These are phyloP conservation scores for Exophiala sp. DNA, from an alignment of 2,329 filamentous ascomycete species.

Conservation along the genomic window DNA sequence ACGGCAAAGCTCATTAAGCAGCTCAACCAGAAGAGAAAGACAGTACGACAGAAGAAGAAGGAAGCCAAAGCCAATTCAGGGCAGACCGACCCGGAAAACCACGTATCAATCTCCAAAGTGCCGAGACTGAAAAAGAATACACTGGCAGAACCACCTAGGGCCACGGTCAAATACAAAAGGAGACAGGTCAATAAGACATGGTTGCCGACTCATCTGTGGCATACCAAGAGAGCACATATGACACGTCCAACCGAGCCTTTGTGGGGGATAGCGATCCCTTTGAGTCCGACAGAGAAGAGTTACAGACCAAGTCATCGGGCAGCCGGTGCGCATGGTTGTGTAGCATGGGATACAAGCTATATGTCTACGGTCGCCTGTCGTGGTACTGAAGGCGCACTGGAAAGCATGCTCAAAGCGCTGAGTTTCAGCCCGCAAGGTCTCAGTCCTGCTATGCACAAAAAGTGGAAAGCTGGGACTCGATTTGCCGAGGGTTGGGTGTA, in stretches of 20 bases:
- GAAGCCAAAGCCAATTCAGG: slow-evolving; percentile 31
- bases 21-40: slow-evolving; percentile 50
- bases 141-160: slow-evolving; percentile 62
- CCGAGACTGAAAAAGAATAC: slow-evolving; percentile 69
- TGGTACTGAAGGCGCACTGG: slow-evolving; percentile 62
- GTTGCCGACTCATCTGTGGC: slow-evolving; percentile 92
- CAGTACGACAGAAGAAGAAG: slow-evolving; percentile 45
- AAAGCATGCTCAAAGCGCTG: slow-evolving; percentile 63
- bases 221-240: slow-evolving; percentile 89
- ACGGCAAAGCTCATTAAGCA: slow-evolving; percentile 68
- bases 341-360: slow-evolving; percentile 94
- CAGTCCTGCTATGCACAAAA: slow-evolving; percentile 62
- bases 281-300: slow-evolving; percentile 83
- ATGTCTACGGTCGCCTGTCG: slow-evolving; percentile 79
- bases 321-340: slow-evolving; percentile 67
- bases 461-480: slow-evolving; percentile 66
- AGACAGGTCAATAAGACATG: slow-evolving; percentile 86
- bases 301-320: slow-evolving; percentile 85
- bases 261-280: slow-evolving; percentile 86
- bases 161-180: slow-evolving; percentile 71
- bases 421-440: slow-evolving; percentile 59
- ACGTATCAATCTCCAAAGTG: slow-evolving; percentile 31
- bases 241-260: slow-evolving; percentile 70
- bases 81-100: slow-evolving; percentile 26
- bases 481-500: slow-evolving; percentile 57